Evolutionary conservation across 208 protist genomes (phyloP), one percentile per base, ranked within the genome.

Genomic region (Trypanosoma grayi): DNA sequence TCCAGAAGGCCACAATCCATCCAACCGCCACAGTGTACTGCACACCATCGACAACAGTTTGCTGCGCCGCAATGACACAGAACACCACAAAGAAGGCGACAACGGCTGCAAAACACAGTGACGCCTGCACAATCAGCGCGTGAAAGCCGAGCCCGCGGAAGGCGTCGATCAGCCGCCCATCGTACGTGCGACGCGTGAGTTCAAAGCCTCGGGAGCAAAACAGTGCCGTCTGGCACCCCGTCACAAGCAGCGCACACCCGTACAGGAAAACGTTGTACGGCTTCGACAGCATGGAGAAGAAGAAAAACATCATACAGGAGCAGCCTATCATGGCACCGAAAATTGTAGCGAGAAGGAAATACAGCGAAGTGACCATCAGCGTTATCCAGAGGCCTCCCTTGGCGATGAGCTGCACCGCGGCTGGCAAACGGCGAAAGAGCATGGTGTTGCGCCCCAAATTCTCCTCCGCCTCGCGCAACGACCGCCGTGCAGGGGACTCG

Each of bases 161-260:
- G 3, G 71, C 66, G 36, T 82, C 71, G 33, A 90, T 60, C 22
- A 93, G 40, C n/a, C 71, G 60, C 16, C 82, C 82, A 50, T 80
- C 55, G 39, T 79, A 90, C 6, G 67, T 83, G 50, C 73, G 70
- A 27, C 73, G 79, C 3, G 76, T 50, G 18, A 93, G 53, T 40
- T 93, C 83, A 55, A 85, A 77, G 25, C 82, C 80, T 27, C 82
- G 75, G 20, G 79, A 84, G 66, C 77, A 79, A 48, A 87, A 70
- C 3, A 87, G 59, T 30, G 64, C 60, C 46, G 76, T 75, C 55
- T 92, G 79, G 11, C 39, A 69, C 4, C 66, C 46, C 18, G 61
- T 55, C 46, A 89, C 68, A 13, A 86, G 18, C 13, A 89, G 71
- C 5, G 79, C 74, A 30, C 50, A 61, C 10, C 85, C 81, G 59